Conservation (phyloP, 2,329 filamentous ascomycete genomes). For the Pleomassaria siparia region DNA sequence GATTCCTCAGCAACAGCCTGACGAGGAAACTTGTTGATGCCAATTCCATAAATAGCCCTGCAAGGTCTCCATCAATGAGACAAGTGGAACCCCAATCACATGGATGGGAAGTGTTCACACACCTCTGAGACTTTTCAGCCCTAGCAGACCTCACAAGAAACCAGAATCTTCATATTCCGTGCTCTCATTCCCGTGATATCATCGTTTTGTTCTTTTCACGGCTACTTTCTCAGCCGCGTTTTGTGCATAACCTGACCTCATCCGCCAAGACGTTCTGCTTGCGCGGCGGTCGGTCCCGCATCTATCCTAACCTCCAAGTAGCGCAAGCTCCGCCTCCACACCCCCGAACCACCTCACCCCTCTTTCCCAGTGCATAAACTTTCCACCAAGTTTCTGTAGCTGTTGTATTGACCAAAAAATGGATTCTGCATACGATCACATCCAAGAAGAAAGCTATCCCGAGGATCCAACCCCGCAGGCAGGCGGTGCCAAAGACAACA, state of each 20-base stretch:
- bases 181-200: background rate
- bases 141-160: background rate
- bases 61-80: no score
- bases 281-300: conserved; percentile 17
- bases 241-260: conserved; percentile 9
- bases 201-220: background rate
- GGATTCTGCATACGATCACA: conserved; percentile 98
- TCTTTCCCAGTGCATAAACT: background rate
- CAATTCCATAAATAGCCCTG: background rate
- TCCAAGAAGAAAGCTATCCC: conserved; percentile 74
- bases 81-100: no score
- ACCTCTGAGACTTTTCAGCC: background rate
- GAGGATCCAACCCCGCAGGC: conserved; percentile 51
- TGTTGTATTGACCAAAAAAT: conserved; percentile 53
- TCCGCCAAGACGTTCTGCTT: conserved; percentile 13
- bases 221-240: background rate
- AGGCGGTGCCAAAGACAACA: conserved; percentile 49
- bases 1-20: background rate
- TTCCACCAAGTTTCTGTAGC: background rate
- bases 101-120: no score
- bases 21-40: background rate
- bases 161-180: background rate
- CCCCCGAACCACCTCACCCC: background rate
- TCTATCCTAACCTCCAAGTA: conserved; percentile 7
- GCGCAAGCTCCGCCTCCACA: conserved; percentile 11